A percentile compares a stretch with the other conserved stretches of the same genome.
phyloP scores from a whole-genome alignment of 1,284 basidiomycete species.

The Neotropicomus parvogracilis region DNA sequence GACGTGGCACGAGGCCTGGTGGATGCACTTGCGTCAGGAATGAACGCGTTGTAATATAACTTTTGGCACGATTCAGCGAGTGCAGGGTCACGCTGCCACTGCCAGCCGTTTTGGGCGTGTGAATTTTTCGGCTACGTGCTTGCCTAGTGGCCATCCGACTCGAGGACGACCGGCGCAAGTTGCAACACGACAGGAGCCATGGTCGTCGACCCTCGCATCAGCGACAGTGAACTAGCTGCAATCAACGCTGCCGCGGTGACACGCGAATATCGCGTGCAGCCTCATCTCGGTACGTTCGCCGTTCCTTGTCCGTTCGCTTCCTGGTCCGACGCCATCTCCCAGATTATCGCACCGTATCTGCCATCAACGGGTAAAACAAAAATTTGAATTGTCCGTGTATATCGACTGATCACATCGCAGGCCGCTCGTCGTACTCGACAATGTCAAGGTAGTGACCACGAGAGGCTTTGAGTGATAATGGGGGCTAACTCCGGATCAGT shows the following conservation, averaged over 20 bases:
- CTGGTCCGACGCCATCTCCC: conserved; percentile 19
- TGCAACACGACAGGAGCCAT: conserved; percentile 32
- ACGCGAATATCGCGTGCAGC: conserved; percentile 79
- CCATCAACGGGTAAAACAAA: conserved; percentile 83
- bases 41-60: conserved; percentile 24
- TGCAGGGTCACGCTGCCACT: not conserved
- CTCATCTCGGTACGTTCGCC: conserved; percentile 74
- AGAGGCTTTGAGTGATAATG: conserved; percentile 8
- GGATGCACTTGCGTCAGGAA: conserved; percentile 29
- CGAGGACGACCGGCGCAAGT: conserved; percentile 9
- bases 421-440: conserved; percentile 94
- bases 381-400: not conserved
- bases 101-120: conserved; percentile 21
- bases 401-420: conserved; percentile 40
- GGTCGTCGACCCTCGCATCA: conserved; percentile 58
- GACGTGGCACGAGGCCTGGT: conserved; percentile 35
- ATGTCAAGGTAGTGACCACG: conserved; percentile 78
- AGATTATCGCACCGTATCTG: conserved; percentile 96
- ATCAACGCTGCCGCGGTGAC: conserved; percentile 88
- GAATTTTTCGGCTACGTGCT: conserved; percentile 15
- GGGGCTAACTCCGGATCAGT: conserved; percentile 47
- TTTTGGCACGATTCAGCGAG: not conserved
- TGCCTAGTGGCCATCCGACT: conserved; percentile 13
- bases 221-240: conserved; percentile 72
- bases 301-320: conserved; percentile 1